These are phyloP conservation scores for Colletotrichum eleusines DNA, from an alignment of 2,329 filamentous ascomycete genomes.

Conservation along the genomic window DNA sequence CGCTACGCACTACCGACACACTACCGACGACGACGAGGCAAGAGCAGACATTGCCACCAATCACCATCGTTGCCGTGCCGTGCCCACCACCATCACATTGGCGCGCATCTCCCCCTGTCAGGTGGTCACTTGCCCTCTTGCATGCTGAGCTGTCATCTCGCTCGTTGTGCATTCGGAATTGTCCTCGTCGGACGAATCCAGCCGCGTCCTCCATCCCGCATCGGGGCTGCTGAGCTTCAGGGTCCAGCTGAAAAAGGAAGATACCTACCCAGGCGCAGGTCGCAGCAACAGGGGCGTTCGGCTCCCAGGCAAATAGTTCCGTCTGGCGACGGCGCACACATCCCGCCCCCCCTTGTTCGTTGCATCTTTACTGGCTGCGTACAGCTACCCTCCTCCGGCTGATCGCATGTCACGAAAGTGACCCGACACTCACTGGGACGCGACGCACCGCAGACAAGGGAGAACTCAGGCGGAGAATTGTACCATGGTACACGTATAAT, in stretches of 20 bases:
- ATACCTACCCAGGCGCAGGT: conserved; percentile 20
- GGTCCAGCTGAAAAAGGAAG: conserved; percentile 27
- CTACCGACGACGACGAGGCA: not conserved
- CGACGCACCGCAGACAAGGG: not conserved
- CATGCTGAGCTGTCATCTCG: conserved; percentile 32
- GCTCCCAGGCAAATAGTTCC: conserved; percentile 37
- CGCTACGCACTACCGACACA: conserved; percentile 2
- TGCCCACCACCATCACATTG: conserved; percentile 15
- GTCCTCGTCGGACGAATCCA: conserved; percentile 18
- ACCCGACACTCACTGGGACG: conserved; percentile 5
- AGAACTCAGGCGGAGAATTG: conserved; percentile 4
- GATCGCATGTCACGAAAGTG: conserved; percentile 38
- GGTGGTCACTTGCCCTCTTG: conserved; percentile 26
- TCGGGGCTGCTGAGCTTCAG: conserved; percentile 31
- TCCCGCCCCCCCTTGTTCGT: conserved; percentile 17
- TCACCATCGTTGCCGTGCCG: conserved; percentile 12
- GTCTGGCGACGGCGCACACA: conserved; percentile 34
- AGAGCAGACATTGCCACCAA: conserved; percentile 36
- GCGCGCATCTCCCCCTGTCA: conserved; percentile 22
- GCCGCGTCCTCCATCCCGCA: conserved; percentile 15
- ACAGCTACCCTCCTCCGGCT: conserved; percentile 9
- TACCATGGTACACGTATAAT: not conserved
- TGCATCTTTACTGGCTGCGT: not conserved
- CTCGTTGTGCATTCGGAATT: conserved; percentile 4
- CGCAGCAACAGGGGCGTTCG: conserved; percentile 32